Evolutionary conservation across 768 basidiomycete genomes (phyloP), one percentile per base, ranked within the genome.

Genomic region (Pulveroboletus sp.): DNA sequence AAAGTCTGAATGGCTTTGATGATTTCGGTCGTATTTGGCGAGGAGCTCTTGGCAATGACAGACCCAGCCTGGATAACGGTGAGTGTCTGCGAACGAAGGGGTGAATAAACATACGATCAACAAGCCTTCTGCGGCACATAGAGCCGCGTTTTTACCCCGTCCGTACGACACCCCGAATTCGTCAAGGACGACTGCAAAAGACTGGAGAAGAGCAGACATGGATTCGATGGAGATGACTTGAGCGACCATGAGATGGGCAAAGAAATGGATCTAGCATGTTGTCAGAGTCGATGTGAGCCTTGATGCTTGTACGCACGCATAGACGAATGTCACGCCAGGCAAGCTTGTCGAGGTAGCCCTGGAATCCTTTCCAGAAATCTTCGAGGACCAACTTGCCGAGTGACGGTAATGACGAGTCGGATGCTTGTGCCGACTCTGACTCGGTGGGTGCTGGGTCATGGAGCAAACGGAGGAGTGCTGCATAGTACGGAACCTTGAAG

Each of bases 281-380:
- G 41, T 61, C 25, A 53, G 51, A 47, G 49, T 31, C 11, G 29
- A 50, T 24, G 16, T 19, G 9, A 0, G 6, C 32, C 8, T 37
- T n/a, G 21, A 6, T 13, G 42, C 29, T 36, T 19, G 51, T 39
- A 47, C 91, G 69, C 62, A 95, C 94, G 56, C 87, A 87, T 62
- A 94, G 75, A 52, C 94, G 81, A 37, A 88, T 85, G 57, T 94
- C 90, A 59, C 91, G 78, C 95, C 94, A 97, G 45, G 88, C 82
- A 23, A 93, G 72, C 53, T 89, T 89, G 69, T 97, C 94, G 19
- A 97, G 73, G 64, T 85, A 91, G 3, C 81, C 78, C 59, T 93
- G 90, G 65, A 97, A 97, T 3, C 87, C 88, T 68, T 88, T 90
- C 81, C 87, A 88, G 50, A 94, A 86, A 62, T 98, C 93, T 55